phyloP scores from a whole-genome alignment of 169 alveolate species.

The Cryptosporidium baileyi region DNA sequence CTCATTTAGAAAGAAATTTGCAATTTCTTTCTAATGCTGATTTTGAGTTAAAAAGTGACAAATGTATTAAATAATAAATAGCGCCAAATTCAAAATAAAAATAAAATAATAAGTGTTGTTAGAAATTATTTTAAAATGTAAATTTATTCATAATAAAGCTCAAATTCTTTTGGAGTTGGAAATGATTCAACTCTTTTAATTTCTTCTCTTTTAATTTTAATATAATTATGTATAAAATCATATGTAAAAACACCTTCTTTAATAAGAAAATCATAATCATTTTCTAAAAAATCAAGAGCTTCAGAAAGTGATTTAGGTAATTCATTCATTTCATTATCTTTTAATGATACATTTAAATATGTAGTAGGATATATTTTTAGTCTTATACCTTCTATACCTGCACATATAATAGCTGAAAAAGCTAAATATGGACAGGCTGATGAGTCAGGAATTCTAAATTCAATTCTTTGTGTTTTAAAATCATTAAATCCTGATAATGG shows the following conservation, averaged over 20 bases:
- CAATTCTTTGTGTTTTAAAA: conserved; percentile 77
- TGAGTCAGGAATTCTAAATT: conserved; percentile 82
- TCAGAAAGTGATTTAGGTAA: conserved; percentile 52
- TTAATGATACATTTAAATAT: neutral
- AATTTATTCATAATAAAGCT: conserved; percentile 51
- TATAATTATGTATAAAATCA: conserved; percentile 50
- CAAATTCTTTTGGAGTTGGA: conserved; percentile 69
- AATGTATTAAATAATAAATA: no score
- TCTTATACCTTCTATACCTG: conserved; percentile 83
- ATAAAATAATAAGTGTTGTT: no score
- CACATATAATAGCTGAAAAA: conserved; percentile 81
- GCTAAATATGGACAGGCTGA: conserved; percentile 79
- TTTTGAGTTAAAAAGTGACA: no score
- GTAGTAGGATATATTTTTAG: conserved; percentile 71
- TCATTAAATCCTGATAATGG: conserved; percentile 71
- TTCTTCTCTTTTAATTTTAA: conserved; percentile 50
- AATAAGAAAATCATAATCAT: conserved; percentile 46
- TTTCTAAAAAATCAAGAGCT: conserved; percentile 36
- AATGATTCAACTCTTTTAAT: conserved; percentile 3
- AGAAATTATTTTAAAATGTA: no score
- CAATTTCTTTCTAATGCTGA: no score
- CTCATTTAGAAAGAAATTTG: neutral
- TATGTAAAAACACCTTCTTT: conserved; percentile 61
- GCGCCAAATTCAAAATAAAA: no score
- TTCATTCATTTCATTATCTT: neutral